Evolutionary conservation across 2,329 filamentous ascomycete species (phyloP).

Genomic region (Trichoderma harzianum): DNA sequence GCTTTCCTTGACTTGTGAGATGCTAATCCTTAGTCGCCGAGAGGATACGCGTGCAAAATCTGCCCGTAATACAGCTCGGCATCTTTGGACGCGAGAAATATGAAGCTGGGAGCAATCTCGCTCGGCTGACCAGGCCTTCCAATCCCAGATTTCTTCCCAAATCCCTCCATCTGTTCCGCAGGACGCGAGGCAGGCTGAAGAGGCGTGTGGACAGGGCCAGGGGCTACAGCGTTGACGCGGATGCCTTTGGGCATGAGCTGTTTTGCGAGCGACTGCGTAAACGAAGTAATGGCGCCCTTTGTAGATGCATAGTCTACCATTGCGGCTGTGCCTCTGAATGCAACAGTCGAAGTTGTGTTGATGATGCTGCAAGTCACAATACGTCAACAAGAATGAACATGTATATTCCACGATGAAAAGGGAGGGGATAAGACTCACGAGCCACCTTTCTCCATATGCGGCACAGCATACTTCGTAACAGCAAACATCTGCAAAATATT

Average conservation of each 20-base stretch:
- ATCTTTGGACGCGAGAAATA: slow-evolving; percentile 41
- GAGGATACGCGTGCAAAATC: slow-evolving; percentile 38
- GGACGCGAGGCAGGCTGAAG: slow-evolving; percentile 42
- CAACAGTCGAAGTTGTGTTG: slow-evolving; percentile 49
- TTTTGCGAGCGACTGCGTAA: slow-evolving; percentile 48
- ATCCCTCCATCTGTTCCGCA: slow-evolving; percentile 44
- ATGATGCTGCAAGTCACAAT: slow-evolving; percentile 40
- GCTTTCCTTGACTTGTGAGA: background rate
- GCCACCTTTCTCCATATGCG: slow-evolving; percentile 58
- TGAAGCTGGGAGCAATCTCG: slow-evolving; percentile 41
- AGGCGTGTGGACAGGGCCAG: slow-evolving; percentile 3
- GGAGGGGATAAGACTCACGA: background rate
- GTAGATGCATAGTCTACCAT: slow-evolving; percentile 53
- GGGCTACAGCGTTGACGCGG: slow-evolving; percentile 42
- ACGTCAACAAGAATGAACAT: background rate
- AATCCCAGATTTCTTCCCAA: slow-evolving; percentile 37
- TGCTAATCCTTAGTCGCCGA: slow-evolving; percentile 32
- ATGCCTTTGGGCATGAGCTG: slow-evolving; percentile 52
- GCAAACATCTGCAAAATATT: slow-evolving; percentile 84
- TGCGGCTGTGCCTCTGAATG: slow-evolving; percentile 45
- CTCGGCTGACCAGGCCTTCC: slow-evolving; percentile 42
- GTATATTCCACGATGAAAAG: background rate
- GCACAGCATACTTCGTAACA: slow-evolving; percentile 71
- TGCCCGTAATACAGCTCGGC: slow-evolving; percentile 39
- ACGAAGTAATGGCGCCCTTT: slow-evolving; percentile 55